These are phyloP conservation scores for Epichloe hybrida DNA, from an alignment of 2,329 filamentous ascomycete species.

Conservation along the genomic window DNA sequence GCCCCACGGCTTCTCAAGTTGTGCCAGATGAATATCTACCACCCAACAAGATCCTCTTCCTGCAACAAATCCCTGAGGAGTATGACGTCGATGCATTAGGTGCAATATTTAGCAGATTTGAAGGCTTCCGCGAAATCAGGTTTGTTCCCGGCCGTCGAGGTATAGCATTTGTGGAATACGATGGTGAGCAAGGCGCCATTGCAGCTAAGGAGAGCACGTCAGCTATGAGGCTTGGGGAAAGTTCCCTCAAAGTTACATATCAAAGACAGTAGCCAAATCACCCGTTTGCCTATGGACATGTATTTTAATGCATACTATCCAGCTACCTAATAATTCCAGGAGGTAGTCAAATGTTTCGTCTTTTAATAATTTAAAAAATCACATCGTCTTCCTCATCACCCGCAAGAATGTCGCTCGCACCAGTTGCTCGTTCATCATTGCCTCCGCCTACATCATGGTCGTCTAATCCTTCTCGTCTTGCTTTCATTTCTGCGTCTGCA, in stretches of 20 bases:
- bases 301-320: neutral
- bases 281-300: neutral
- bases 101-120: conserved; percentile 73
- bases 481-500: conserved; percentile 62
- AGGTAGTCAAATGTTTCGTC: neutral
- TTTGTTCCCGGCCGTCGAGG: conserved; percentile 74
- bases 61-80: conserved; percentile 82
- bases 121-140: conserved; percentile 87
- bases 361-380: conserved; percentile 49
- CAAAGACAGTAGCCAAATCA: conserved; percentile 58
- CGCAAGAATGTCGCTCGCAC: conserved; percentile 52
- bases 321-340: neutral
- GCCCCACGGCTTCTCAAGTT: conserved; percentile 51
- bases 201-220: conserved; percentile 87
- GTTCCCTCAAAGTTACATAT: conserved; percentile 88
- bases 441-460: conserved; percentile 16
- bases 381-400: conserved; percentile 72
- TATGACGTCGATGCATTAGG: conserved; percentile 70
- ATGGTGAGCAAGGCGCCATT: conserved; percentile 77
- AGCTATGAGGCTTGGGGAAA: conserved; percentile 64
- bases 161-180: conserved; percentile 95
- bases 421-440: conserved; percentile 25
- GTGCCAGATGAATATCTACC: conserved; percentile 97
- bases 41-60: conserved; percentile 91
- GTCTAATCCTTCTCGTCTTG: conserved; percentile 44